Base-by-base conservation (phyloP, 805 yeast genomes). In the Kluyveromyces lactis region DNA sequence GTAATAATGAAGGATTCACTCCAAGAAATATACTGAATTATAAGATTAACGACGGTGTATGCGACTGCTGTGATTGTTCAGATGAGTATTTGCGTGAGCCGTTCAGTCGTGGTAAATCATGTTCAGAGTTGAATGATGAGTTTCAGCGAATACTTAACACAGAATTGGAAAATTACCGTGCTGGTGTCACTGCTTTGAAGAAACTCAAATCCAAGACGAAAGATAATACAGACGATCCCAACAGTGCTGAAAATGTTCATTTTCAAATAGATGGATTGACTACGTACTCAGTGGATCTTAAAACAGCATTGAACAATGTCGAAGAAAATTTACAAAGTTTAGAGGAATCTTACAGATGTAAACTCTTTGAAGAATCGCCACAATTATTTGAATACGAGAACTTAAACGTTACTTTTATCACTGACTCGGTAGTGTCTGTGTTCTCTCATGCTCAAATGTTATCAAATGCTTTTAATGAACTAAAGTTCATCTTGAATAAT, bases 31-130 rank as follows among this genome's bases (percentile, higher is more conserved):
- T 92, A 11, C 81, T 86, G 4, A 70, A 79, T 6, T 75, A 67
- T 50, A 72, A 78, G 42, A 83, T 92, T 13, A 77, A 81, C 51
- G 98, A 92, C 61, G 97, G 97, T 0, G 78, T 81, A 2, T 92
- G 98, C 64, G 98, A 92, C 56, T 92, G 98, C 60, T 92, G 98
- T 62, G 98, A 92, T 62, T 97, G 98, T 7, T 73, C 86, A 1
- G 98, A 92, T 61, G 98, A 92, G 58, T 58, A 26, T 9, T 10
- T 16, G 12, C 12, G 63, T 38, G 4, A 68, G 67, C 1, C 38
- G 18, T 33, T 30, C n/a, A 39, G 30, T 51, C n/a, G 26, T 4
- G 17, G 16, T 13, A 11, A 16, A 11, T 12, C 47, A 44, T 43
- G 46, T 26, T n/a, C 19, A 15, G 53, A 52, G 26, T 47, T 67